Base-by-base conservation (phyloP, 2,329 filamentous ascomycete genomes). In the Chaetomiaceae sp. region DNA sequence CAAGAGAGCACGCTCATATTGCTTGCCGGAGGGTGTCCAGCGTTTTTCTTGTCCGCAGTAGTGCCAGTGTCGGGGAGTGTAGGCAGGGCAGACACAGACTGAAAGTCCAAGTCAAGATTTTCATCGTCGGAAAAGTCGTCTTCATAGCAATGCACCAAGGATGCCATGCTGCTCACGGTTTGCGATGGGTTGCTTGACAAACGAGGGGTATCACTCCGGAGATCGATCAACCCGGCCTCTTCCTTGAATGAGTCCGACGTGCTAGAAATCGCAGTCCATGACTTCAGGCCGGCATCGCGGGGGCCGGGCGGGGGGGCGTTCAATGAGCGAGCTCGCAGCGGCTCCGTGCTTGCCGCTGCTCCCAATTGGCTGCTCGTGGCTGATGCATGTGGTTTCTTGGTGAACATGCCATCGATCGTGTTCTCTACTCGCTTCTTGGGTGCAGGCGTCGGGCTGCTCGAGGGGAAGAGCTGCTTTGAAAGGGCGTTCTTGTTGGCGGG, bases 41-140 rank as follows among this genome's bases (percentile, higher is more conserved):
- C 34, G 9, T 29, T 38, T 34, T 46, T 27, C 18, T 45, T 16
- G 11, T 40, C 16, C 14, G n/a, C n/a, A n/a, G n/a, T n/a, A 34
- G 16, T 23, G 48, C 16, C 9, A 29, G 44, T 5, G 61, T 59
- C n/a, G 62, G 27, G 25, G 56, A 36, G 62, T 10, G 64, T 51
- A 7, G 75, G 75, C 3, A 81, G 74, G 2, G 78, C 73, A 1
- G 74, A 69, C 0, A 84, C 82, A 54, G 82, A 77, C 54, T 87
- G 78, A 47, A 84, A 79, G 57, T 90, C 80, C 18, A 87, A 69
- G 56, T 89, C 87, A 21, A 95, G 74, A 51, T 90, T 81, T 18
- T 85, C 79, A 61, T 96, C 90, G 65, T 92, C 88, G 62, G 90
- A 89, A 60, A 95, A 94, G 65, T 96, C 91, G 61, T 92, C 85